phyloP scores from a whole-genome alignment of 768 basidiomycete genomes.

The Mycena capillaripes region DNA sequence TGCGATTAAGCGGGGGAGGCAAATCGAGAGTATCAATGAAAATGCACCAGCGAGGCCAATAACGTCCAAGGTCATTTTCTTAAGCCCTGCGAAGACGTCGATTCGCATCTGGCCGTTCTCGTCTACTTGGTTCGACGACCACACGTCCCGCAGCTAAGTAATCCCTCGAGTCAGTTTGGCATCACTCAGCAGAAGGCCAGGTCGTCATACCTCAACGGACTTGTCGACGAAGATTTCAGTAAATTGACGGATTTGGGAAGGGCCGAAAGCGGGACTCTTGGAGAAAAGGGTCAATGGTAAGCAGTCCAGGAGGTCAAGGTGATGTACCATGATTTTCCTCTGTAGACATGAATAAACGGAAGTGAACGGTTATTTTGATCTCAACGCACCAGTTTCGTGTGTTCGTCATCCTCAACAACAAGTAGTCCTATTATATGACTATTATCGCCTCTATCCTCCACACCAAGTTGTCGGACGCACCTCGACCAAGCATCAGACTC shows the following conservation, averaged over 20 bases:
- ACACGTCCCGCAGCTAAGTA: conserved; percentile 20
- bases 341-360: not conserved
- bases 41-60: conserved; percentile 27
- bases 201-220: conserved; percentile 42
- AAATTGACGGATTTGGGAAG: conserved; percentile 53
- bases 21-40: not conserved
- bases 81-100: conserved; percentile 64
- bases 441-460: too few species aligned
- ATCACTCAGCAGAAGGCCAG: not conserved
- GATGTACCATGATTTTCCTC: conserved; percentile 17
- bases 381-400: conserved; percentile 20
- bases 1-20: not conserved
- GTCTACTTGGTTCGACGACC: not conserved
- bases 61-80: conserved; percentile 61
- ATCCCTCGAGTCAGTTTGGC: not conserved
- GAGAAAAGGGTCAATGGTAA: not conserved
- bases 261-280: conserved; percentile 60
- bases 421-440: not conserved
- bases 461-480: not conserved
- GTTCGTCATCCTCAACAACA: conserved; percentile 20
- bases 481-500: not conserved
- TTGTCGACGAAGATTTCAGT: conserved; percentile 55
- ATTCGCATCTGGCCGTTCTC: conserved; percentile 35
- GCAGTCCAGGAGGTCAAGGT: not conserved
- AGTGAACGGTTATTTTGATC: not conserved